Evolutionary conservation across 2,329 filamentous ascomycete genomes (phyloP), one percentile per base, ranked within the genome.

Genomic region (Colletotrichum sansevieriae): DNA sequence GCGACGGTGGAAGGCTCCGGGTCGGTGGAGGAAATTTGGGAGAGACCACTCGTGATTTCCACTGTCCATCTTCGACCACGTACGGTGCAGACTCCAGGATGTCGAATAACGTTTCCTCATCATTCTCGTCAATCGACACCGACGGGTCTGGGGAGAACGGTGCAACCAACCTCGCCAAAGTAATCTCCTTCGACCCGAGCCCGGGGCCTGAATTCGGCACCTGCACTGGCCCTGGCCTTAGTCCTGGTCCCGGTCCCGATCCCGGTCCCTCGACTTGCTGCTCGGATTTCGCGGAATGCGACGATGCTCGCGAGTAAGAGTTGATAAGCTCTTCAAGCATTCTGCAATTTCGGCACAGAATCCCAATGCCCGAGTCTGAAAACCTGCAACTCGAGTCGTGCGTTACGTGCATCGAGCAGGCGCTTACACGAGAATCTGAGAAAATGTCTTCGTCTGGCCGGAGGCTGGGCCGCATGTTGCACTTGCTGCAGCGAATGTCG

Each of bases 321-420:
- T 65, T 69, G 6, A 69, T 69, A 1, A 69, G 56, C 49, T 69
- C 62, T 22, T 69, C 66, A 10, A 69, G 55, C 66, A 69, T 69
- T 18, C 66, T 43, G 37, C 66, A 69, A 3, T 63, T 69, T 2
- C 51, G 15, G 10, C 66, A 69, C 29, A 69, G 55, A 15, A 69
- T 69, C 6, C 66, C 66, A 1, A 69, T 69, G 33, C 66, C 66
- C 33, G 66, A 69, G 25, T 69, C 66, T 22, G 66, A 69, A n/a
- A 69, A 69, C 35, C 66, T 47, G 12, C 55, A 69, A 3, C 55
- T 57, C 33, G 43, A 49, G 11, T 66, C 47, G 12, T 39, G 51
- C 43, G 62, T 47, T 10, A 12, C 22, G 18, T 20, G 47, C 18
- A 25, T 46, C 2, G 62, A n/a, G 22, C 37, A 37, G 13, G 12